Evolutionary conservation across 2,329 filamentous ascomycete genomes (phyloP), one percentile per base, ranked within the genome.

Genomic region (Pestalotiopsis sp.): DNA sequence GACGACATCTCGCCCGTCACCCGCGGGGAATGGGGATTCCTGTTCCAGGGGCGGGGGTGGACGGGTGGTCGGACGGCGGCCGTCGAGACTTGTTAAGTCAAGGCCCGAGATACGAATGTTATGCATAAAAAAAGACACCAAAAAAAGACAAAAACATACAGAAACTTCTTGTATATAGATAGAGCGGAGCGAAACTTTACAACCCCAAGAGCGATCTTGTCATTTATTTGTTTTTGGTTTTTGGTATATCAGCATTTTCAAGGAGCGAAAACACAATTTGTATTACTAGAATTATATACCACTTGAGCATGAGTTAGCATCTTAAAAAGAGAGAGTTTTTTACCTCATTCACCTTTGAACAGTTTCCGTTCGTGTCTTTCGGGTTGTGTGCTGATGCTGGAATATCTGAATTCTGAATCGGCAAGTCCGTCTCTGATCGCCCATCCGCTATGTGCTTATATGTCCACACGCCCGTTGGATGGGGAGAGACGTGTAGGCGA

Each of bases 1-100:
- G 88, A 89, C 23, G 89, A 91, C 73, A 87, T 91, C 67, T 90
- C 87, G 64, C 89, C 89, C 5, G 84, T 87, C 27, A 91, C 89
- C 9, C 82, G 86, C 56, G 87, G 87, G 4, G 89, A 91, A 77
- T 91, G 89, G 89, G 86, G 87, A 0, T 88, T 88, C 73, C 76
- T 91, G 72, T 87, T 89, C 80, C 80, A 83, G 56, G 84, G 85
- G 3, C 81, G 83, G 36, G 80, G 79, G 31, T 83, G 83, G 70
- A 80, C 79, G 59, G 79, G 77, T 45, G 81, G 79, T 17, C 82
- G 81, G 72, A 87, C 79, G 56, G 87, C 80, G 2, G 82, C 82
- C 3, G 84, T 90, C 17, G 85, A 86, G 78, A 88, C 82, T 57
- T 89, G 82, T 73, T 85, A 78, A 83, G 25, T 14, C 63, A 11